Evolutionary conservation across 495 filamentous ascomycete genomes (phyloP).

Genomic region (Aspergillus carlsbadensis): DNA sequence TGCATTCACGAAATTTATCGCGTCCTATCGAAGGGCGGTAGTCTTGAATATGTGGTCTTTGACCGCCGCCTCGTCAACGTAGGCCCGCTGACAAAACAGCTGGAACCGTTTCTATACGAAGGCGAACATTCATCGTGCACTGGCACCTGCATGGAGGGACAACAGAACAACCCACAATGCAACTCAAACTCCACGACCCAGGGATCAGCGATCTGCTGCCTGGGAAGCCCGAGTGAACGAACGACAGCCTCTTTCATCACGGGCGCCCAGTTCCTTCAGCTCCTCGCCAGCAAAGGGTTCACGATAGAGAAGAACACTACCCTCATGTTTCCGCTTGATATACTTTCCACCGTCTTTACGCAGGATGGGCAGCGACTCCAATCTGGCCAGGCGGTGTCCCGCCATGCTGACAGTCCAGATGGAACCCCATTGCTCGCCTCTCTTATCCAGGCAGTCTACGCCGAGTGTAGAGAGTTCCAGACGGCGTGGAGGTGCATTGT

Average conservation of each 20-base stretch:
- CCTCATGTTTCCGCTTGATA: neutral
- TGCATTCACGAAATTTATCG: neutral
- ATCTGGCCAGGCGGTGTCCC: neutral
- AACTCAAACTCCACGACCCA: no score
- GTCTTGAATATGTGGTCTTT: neutral
- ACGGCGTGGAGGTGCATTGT: constrained; percentile 3
- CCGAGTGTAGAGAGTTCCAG: neutral
- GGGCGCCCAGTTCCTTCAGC: neutral
- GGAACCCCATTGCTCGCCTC: neutral
- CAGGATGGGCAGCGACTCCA: neutral
- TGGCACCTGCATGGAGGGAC: no score
- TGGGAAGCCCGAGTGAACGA: neutral
- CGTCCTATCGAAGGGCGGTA: neutral
- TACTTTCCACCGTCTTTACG: constrained; percentile 1
- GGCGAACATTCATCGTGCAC: neutral
- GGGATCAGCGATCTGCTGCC: neutral
- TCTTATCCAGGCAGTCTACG: constrained; percentile 1
- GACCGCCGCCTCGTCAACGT: neutral
- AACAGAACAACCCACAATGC: no score
- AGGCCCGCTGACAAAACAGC: neutral
- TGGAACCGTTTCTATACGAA: neutral
- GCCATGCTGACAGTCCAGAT: no score
- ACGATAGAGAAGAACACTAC: constrained; percentile 1
- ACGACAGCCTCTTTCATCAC: neutral
- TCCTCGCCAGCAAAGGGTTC: constrained; percentile 1